phyloP scores from a whole-genome alignment of 2,329 filamentous ascomycete species.

The Dactylonectria estremocensis region DNA sequence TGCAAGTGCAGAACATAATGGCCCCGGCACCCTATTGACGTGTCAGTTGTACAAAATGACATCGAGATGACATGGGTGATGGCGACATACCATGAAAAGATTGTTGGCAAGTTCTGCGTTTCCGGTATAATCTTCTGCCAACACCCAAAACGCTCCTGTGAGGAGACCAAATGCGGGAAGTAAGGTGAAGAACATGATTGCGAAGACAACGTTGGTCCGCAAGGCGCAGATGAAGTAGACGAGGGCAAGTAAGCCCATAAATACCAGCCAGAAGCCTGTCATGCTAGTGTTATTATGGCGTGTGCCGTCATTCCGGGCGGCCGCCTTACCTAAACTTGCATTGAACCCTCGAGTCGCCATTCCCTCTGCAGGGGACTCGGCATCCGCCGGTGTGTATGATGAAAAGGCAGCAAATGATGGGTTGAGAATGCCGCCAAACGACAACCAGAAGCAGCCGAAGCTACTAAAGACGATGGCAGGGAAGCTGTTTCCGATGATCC shows the following conservation, averaged over 20 bases:
- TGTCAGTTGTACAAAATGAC: background rate
- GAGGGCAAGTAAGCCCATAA: constrained; percentile 75
- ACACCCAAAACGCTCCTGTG: constrained; percentile 71
- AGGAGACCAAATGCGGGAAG: constrained; percentile 71
- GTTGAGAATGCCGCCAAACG: constrained; percentile 66
- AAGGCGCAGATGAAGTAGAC: constrained; percentile 78
- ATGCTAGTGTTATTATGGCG: background rate
- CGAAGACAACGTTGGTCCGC: constrained; percentile 80
- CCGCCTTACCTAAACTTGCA: constrained; percentile 64
- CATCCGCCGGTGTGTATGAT: constrained; percentile 55
- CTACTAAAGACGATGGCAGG: constrained; percentile 70
- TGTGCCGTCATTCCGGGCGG: background rate
- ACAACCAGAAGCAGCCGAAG: constrained; percentile 69
- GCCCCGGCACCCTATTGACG: constrained; percentile 60
- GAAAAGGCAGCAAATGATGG: constrained; percentile 66
- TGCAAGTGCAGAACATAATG: constrained; percentile 61
- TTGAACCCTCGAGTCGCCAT: constrained; percentile 65
- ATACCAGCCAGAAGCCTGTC: constrained; percentile 72
- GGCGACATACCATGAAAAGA: background rate
- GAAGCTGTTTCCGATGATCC: constrained; percentile 71
- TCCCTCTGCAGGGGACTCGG: constrained; percentile 54
- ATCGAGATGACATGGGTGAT: background rate
- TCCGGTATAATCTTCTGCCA: constrained; percentile 55
- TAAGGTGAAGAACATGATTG: constrained; percentile 76
- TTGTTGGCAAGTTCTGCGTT: constrained; percentile 34